A percentile compares a stretch with the other conserved stretches of the same genome.
These are phyloP conservation scores for Diaporthe citri DNA, from an alignment of 2,329 filamentous ascomycete species.

Conservation along the genomic window DNA sequence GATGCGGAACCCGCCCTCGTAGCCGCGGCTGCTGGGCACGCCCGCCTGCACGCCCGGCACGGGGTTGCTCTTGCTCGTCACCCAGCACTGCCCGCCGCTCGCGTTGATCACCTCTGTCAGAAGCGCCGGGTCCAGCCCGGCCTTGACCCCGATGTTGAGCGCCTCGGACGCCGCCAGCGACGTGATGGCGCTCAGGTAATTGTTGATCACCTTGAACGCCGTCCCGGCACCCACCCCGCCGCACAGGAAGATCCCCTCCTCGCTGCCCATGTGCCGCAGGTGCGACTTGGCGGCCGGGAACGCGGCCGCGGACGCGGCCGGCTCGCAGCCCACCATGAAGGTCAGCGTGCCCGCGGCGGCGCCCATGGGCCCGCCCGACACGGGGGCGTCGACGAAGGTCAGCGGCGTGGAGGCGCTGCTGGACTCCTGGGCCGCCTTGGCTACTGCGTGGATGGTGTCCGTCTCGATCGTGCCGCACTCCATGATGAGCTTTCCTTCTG, in stretches of 20 bases:
- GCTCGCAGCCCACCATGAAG: constrained; percentile 52
- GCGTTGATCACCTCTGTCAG: constrained; percentile 78
- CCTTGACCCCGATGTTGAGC: constrained; percentile 54
- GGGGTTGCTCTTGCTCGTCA: constrained; percentile 49
- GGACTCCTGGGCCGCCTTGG: constrained; percentile 64
- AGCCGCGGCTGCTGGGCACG: constrained; percentile 48
- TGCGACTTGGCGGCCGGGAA: constrained; percentile 68
- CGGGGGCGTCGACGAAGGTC: constrained; percentile 52
- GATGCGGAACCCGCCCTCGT: constrained; percentile 50
- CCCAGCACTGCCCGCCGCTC: constrained; percentile 66
- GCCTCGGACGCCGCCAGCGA: constrained; percentile 63
- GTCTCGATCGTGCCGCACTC: constrained; percentile 50
- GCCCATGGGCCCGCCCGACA: constrained; percentile 53
- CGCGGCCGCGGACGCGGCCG: constrained; percentile 58
- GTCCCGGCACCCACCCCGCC: constrained; percentile 73
- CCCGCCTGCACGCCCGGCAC: constrained; percentile 48
- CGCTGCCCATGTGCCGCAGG: constrained; percentile 68
- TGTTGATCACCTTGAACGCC: constrained; percentile 80
- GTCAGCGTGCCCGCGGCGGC: constrained; percentile 50
- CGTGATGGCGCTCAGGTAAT: constrained; percentile 78
- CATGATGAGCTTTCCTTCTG: constrained; percentile 46
- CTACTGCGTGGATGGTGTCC: constrained; percentile 62
- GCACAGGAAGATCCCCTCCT: constrained; percentile 68
- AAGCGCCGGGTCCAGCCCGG: constrained; percentile 54
- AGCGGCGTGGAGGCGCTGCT: constrained; percentile 48